A percentile compares a stretch with the other conserved stretches of the same genome.
Evolutionary conservation across 2,329 filamentous ascomycete species (phyloP).

Genomic region (Verruconis gallopava): DNA sequence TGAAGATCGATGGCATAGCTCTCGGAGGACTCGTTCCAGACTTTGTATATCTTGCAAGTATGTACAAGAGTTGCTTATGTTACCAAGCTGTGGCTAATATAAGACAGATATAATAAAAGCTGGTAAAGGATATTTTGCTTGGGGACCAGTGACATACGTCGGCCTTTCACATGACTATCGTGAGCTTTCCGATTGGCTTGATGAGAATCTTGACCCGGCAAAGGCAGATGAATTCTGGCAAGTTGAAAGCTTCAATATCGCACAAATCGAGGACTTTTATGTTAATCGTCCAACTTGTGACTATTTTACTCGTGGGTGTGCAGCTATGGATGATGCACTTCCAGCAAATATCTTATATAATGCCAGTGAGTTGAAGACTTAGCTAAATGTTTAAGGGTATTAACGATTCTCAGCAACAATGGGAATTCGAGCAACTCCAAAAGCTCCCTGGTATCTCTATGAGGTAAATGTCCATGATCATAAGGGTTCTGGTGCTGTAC

Average conservation of each 20-base stretch:
- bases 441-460: conserved; percentile 8
- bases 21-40: conserved; percentile 37
- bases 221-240: conserved; percentile 6
- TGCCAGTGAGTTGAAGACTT: neutral
- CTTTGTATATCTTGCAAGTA: conserved; percentile 23
- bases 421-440: conserved; percentile 1
- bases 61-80: conserved; percentile 19
- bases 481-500: neutral
- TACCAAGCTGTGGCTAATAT: neutral
- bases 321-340: neutral
- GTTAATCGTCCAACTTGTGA: neutral
- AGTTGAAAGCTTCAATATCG: conserved; percentile 4
- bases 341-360: neutral
- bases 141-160: neutral
- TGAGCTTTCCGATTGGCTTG: conserved; percentile 5
- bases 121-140: neutral
- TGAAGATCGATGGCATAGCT: conserved; percentile 36
- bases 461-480: neutral
- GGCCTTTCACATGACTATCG: conserved; percentile 9
- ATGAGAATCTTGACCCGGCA: conserved; percentile 5
- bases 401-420: conserved; percentile 1
- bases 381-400: neutral
- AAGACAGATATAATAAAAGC: neutral
- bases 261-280: neutral
- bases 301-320: conserved; percentile 7